Percentiles rank a stretch among this genome's conserved stretches.
Evolutionary conservation across 257 asterid genomes (phyloP).

Genomic region (Nicotiana benthamiana): DNA sequence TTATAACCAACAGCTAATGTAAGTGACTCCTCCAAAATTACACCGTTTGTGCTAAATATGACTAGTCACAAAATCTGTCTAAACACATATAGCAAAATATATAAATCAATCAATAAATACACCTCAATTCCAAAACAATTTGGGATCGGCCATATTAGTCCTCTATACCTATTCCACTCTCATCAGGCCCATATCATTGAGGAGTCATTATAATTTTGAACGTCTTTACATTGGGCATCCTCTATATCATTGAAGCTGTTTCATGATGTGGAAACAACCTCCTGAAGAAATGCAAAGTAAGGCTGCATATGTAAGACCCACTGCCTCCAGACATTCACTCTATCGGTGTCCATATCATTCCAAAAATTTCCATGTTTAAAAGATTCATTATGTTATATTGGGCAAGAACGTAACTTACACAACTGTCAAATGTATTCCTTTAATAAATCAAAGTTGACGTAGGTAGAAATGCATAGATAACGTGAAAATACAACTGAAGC

Average conservation of each 20-base stretch:
- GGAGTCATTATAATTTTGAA: background rate
- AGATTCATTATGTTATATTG: background rate
- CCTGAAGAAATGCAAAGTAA: no score
- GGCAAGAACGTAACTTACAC: background rate
- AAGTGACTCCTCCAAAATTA: background rate
- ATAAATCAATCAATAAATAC: background rate
- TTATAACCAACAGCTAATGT: background rate
- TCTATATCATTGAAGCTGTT: background rate
- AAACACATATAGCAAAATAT: background rate
- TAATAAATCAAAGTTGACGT: background rate
- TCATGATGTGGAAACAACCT: no score
- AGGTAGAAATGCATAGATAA: background rate
- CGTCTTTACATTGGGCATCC: background rate
- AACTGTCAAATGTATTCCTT: background rate
- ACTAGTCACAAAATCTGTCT: background rate
- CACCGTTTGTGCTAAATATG: background rate
- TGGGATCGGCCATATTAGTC: background rate
- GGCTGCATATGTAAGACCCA: no score
- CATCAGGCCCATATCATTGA: background rate
- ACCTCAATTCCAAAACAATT: background rate
- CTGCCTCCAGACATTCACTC: no score
- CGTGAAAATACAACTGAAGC: background rate
- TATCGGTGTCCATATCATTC: background rate
- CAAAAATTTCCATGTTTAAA: background rate
- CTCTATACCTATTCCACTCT: background rate